Evolutionary conservation across 441 rosid species (phyloP).

Genomic region (Erodium texanum): DNA sequence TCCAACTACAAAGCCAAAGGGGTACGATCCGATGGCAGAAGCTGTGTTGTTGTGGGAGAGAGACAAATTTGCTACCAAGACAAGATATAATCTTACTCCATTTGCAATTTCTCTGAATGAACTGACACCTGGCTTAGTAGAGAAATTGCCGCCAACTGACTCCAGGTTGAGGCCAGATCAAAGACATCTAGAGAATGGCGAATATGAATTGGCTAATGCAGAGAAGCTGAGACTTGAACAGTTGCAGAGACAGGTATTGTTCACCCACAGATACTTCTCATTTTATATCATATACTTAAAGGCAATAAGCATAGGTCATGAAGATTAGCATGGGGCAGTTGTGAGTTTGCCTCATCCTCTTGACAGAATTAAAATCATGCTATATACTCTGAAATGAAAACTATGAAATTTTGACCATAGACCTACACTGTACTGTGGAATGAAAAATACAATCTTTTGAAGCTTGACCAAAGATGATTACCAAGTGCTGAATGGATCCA

Average conservation of each 20-base stretch:
- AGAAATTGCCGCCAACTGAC: constrained; percentile 79
- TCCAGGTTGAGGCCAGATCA: constrained; percentile 96
- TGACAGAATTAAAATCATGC: background rate
- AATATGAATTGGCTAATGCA: constrained; percentile 79
- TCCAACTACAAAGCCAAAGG: constrained; percentile 43
- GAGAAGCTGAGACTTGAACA: constrained; percentile 94
- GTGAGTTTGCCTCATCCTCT: too few relatives aligned
- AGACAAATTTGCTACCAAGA: constrained; percentile 50
- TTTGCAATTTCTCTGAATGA: constrained; percentile 75
- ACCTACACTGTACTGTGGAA: background rate
- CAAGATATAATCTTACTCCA: constrained; percentile 67
- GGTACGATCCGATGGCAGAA: constrained; percentile 36
- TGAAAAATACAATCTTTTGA: background rate
- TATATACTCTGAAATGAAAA: background rate
- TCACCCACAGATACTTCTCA: constrained; percentile 6
- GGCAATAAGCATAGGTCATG: background rate
- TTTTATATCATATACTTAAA: background rate
- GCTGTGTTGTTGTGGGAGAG: constrained; percentile 55
- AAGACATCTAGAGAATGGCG: constrained; percentile 86
- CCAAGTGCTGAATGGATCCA: too few relatives aligned
- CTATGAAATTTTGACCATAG: background rate
- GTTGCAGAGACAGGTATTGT: constrained; percentile 82
- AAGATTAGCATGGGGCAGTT: too few relatives aligned
- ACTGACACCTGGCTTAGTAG: constrained; percentile 63
- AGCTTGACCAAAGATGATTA: too few relatives aligned